These are phyloP conservation scores for Trypanosoma rangeli DNA, from an alignment of 208 protist species.

Conservation along the genomic window DNA sequence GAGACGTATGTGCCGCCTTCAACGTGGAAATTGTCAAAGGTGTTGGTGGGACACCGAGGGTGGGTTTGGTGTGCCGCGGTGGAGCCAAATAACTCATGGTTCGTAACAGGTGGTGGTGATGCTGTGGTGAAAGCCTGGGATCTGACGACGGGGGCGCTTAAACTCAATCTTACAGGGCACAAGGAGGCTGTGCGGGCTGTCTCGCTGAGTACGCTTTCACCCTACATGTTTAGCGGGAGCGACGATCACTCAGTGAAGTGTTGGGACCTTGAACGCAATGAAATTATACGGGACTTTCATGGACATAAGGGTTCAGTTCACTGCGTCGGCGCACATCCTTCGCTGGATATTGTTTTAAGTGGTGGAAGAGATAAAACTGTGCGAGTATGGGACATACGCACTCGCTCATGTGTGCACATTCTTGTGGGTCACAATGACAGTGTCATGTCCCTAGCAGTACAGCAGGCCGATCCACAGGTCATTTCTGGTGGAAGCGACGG, in stretches of 20 bases:
- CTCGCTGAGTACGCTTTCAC: constrained; percentile 89
- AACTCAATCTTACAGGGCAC: constrained; percentile 99
- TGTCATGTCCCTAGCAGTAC: constrained; percentile 87
- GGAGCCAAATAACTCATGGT: constrained; percentile 99
- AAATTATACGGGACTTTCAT: constrained; percentile 96
- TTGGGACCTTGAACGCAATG: constrained; percentile 98
- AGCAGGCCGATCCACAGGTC: constrained; percentile 92
- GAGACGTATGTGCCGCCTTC: constrained; percentile 49
- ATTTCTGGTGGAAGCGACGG: constrained; percentile 94
- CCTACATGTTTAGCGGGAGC: constrained; percentile 98
- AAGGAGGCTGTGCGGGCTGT: constrained; percentile 91
- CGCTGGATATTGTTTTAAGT: constrained; percentile 98
- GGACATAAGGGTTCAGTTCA: constrained; percentile 97
- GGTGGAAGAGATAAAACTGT: constrained; percentile 96
- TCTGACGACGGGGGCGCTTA: constrained; percentile 94
- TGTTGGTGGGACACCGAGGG: constrained; percentile 91
- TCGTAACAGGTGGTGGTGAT: constrained; percentile 98
- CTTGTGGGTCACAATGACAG: constrained; percentile 95
- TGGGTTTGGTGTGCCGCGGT: constrained; percentile 97
- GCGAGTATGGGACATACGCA: constrained; percentile 93
- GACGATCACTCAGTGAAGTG: constrained; percentile 99
- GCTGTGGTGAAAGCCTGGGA: constrained; percentile 99
- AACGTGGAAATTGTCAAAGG: constrained; percentile 95
- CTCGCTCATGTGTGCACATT: constrained; percentile 71
- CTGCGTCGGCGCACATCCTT: constrained; percentile 93